These are phyloP conservation scores for Ensete glaucum DNA, from an alignment of 176 grass and related monocot species.

Conservation along the genomic window DNA sequence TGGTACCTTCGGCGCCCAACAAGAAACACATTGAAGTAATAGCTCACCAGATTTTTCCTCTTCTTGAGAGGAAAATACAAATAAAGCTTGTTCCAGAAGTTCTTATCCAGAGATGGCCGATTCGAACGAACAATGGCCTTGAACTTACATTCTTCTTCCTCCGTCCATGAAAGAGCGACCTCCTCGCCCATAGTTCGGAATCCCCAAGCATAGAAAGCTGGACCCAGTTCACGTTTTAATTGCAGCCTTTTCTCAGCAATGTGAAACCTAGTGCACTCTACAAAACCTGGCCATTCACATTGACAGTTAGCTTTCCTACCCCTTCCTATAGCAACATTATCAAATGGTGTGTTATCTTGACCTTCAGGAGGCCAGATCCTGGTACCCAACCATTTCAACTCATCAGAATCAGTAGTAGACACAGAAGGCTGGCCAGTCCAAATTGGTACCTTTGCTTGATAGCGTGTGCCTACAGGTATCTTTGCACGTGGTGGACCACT, in stretches of 20 bases:
- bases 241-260: conserved; percentile 46
- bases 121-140: conserved; percentile 34
- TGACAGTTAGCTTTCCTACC: conserved; percentile 38
- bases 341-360: conserved; percentile 12
- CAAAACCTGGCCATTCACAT: conserved; percentile 32
- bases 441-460: conserved; percentile 41
- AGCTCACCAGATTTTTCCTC: conserved; percentile 57
- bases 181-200: conserved; percentile 83
- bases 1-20: conserved; percentile 65
- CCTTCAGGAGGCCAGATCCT: conserved; percentile 42
- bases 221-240: conserved; percentile 42
- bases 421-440: conserved; percentile 33
- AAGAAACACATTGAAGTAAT: conserved; percentile 87
- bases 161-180: conserved; percentile 73
- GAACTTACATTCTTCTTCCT: conserved; percentile 58
- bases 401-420: conserved; percentile 24
- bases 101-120: conserved; percentile 30
- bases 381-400: conserved; percentile 60
- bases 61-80: conserved; percentile 35
- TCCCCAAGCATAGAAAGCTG: conserved; percentile 57
- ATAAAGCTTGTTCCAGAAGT: conserved; percentile 45
- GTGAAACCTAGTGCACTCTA: conserved; percentile 64
- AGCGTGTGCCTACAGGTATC: conserved; percentile 24
- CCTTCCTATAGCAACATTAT: conserved; percentile 30
- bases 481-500: conserved; percentile 19